Base-by-base conservation (phyloP, 2,329 filamentous ascomycete species). In the Colletotrichum ledebouriae region DNA sequence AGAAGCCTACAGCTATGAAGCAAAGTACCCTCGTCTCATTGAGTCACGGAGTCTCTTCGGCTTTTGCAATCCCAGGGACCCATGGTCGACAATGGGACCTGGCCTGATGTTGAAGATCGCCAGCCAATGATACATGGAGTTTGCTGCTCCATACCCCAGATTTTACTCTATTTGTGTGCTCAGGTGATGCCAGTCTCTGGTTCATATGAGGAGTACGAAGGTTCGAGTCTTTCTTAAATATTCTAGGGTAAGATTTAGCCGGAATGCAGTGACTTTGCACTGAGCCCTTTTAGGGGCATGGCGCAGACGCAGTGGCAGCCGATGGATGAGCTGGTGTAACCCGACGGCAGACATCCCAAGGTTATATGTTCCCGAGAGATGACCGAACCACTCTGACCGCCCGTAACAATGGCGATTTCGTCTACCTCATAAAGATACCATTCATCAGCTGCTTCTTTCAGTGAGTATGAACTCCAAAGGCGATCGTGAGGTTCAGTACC, bases 401-500 rank as follows among this genome's bases (percentile, higher is more conserved):
- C 29, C 29, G 29, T 29, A 29, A 29, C 29, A 7, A 7, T 29
- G 6, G 29, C 6, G 29, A 29, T 29, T 2, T 29, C 29, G 29
- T 7, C 6, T 29, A 29, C 6, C 2, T 6, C 29, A 7, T 6
- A 6, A 29, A 7, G 1, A 29, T 7, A 9, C 42, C 42, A 46
- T 20, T 20, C 3, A n/a, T 6, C 17, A n/a, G 6, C 6, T n/a
- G 9, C 7, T 6, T n/a, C 7, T 55, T 37, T 55, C 13, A 22
- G 34, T 25, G 3, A n/a, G 13, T 4, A 68, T 68, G 60, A 39
- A 44, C 7, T 55, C 20, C 11, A 64, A 20, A 9, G 29, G 46
- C 22, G 53, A 63, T 7, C 34, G 33, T 44, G 65, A 64, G 37
- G 65, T 68, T n/a, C 60, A 59, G 17, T 44, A 68, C 37, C 46